Base-by-base conservation (phyloP, 306 rosid genomes). In the Arachis stenosperma region DNA sequence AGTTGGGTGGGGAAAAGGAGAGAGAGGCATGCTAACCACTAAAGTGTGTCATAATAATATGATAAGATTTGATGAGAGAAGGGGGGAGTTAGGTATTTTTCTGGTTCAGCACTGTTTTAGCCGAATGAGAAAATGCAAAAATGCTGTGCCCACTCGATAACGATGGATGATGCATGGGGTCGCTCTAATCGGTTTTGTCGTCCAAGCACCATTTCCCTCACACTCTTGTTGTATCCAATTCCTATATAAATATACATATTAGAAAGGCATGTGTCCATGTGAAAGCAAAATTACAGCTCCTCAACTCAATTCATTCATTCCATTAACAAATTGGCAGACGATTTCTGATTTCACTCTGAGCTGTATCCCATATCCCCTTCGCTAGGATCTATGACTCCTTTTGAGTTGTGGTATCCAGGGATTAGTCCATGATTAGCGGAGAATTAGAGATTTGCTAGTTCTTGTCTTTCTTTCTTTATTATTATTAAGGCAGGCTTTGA, bases 71-170 rank as follows among this genome's bases (percentile, higher is more conserved):
- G 87, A 86, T 84, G 74, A 76, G 96, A 87, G 73, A 64, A 22
- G 27, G 77, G 77, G 29, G 55, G 88, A 86, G 92, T 84, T 87
- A 66, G 95, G 96, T 92, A 86, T 79, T 90, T 67, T 87, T 84
- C 78, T 81, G 81, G 85, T 85, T 85, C 69, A 27, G 48, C 78
- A 84, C 88, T 78, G 75, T 82, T 53, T 59, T 65, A 7, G 51
- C 13, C 66, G 67, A 82, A 67, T 71, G 51, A 70, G 73, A 67
- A 54, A 33, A 67, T 73, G 8, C 2, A 46, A 75, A 69, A 69
- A 53, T 52, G 65, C 60, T 62, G 63, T 72, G 75, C 48, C 62
- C 75, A 69, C 69, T 46, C 50, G 83, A 84, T 47, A 66, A 66
- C 72, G 88, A 78, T 70, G 78, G 82, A 67, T 48, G 13, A 81